These are phyloP conservation scores for Fusarium staphyleae DNA, from an alignment of 2,329 filamentous ascomycete species.

Conservation along the genomic window DNA sequence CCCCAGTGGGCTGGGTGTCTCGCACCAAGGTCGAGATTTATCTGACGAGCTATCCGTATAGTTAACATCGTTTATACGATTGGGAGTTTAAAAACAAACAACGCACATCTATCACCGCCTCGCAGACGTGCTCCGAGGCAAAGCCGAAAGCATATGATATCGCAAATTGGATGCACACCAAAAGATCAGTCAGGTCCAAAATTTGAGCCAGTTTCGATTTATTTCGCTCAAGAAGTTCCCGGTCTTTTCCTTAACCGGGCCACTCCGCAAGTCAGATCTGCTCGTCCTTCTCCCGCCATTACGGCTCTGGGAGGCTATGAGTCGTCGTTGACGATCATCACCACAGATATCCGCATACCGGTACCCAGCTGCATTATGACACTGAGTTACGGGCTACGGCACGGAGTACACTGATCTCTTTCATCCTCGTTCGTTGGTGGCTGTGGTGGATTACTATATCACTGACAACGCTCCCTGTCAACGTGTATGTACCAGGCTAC, in stretches of 20 bases:
- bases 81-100: slow-evolving; percentile 28
- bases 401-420: slow-evolving; percentile 22
- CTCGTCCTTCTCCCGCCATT: slow-evolving; percentile 19
- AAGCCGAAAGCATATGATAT: slow-evolving; percentile 38
- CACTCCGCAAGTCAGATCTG: slow-evolving; percentile 19
- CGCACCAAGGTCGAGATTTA: slow-evolving; percentile 1
- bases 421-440: slow-evolving; percentile 13
- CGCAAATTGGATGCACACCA: slow-evolving; percentile 17
- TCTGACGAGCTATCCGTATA: slow-evolving; percentile 4
- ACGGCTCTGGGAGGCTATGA: slow-evolving; percentile 6
- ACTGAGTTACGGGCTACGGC: slow-evolving; percentile 12
- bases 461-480: slow-evolving; percentile 30
- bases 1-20: background rate
- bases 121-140: slow-evolving; percentile 33
- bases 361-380: slow-evolving; percentile 18
- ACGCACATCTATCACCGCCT: slow-evolving; percentile 27
- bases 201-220: slow-evolving; percentile 2
- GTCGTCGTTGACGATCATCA: slow-evolving; percentile 21
- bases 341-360: slow-evolving; percentile 37
- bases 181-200: slow-evolving; percentile 14
- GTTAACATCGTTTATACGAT: slow-evolving; percentile 8
- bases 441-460: slow-evolving; percentile 10
- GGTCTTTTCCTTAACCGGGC: slow-evolving; percentile 23
- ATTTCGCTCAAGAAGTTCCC: slow-evolving; percentile 21
- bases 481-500: slow-evolving; percentile 39